Percentiles rank a stretch among this genome's conserved stretches.
Conservation (phyloP, 148 eudicot genomes). For the Spergularia marina region DNA sequence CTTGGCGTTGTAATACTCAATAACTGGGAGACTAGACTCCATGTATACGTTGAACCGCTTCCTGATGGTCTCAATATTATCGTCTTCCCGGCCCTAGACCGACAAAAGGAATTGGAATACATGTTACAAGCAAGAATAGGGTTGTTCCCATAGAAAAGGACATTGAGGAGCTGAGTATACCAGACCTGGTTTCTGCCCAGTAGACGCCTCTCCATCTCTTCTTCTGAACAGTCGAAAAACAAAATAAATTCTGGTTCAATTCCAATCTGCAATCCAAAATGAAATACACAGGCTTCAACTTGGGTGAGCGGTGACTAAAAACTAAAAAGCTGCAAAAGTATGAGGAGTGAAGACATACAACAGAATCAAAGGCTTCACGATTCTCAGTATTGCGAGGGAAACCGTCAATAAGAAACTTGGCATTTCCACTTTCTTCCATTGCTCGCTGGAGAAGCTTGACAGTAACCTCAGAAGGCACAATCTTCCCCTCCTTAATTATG, state of each 20-base stretch:
- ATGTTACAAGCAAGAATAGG: neutral
- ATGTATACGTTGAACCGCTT: conserved; percentile 40
- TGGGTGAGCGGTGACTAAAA: neutral
- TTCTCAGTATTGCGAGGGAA: conserved; percentile 88
- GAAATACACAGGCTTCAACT: conserved; percentile 11
- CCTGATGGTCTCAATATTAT: conserved; percentile 40
- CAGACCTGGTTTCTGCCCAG: conserved; percentile 69
- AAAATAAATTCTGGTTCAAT: conserved; percentile 67
- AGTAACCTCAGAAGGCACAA: conserved; percentile 84
- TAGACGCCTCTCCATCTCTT: conserved; percentile 85
- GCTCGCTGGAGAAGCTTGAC: conserved; percentile 68
- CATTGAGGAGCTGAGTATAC: neutral
- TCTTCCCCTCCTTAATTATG: conserved; percentile 82
- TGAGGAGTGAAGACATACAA: conserved; percentile 45
- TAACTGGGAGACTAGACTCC: conserved; percentile 42
- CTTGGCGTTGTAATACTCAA: conserved; percentile 32
- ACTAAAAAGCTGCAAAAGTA: neutral
- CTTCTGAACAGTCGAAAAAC: conserved; percentile 74
- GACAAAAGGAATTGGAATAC: neutral
- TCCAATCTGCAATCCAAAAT: conserved; percentile 55
- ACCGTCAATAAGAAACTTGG: conserved; percentile 79
- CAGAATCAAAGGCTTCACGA: conserved; percentile 65
- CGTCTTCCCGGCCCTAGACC: conserved; percentile 43
- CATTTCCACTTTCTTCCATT: conserved; percentile 54
- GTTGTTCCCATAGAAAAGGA: neutral